Conservation (phyloP, 2,329 filamentous ascomycete species). For the Blastomyces parvus region DNA sequence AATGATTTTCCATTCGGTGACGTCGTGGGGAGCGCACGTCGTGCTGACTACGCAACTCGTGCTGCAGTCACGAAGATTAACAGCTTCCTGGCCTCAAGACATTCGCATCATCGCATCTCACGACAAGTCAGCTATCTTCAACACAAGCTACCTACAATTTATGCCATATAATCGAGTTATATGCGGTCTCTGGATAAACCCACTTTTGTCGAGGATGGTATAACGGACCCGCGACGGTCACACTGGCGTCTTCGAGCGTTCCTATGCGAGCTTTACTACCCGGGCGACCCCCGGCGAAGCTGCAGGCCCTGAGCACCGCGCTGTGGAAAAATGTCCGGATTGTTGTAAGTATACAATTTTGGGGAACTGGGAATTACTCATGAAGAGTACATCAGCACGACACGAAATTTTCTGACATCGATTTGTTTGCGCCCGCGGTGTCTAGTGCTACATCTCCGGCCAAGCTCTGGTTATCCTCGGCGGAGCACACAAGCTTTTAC, state of each 20-base stretch:
- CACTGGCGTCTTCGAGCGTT: constrained; percentile 24
- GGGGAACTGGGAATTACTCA: background rate
- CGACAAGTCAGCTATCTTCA: background rate
- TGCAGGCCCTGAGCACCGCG: constrained; percentile 66
- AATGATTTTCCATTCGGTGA: background rate
- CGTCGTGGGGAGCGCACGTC: background rate
- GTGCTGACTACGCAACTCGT: background rate
- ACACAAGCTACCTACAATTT: background rate
- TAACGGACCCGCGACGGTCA: constrained; percentile 10
- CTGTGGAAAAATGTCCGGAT: constrained; percentile 64
- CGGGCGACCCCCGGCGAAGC: constrained; percentile 65
- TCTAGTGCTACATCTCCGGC: constrained; percentile 77
- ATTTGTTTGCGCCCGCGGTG: constrained; percentile 3
- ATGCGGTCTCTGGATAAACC: background rate
- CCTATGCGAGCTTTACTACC: constrained; percentile 72
- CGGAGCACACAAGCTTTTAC: constrained; percentile 63
- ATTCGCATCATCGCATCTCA: background rate
- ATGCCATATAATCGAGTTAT: background rate
- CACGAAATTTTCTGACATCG: constrained; percentile 6
- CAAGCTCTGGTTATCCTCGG: constrained; percentile 76
- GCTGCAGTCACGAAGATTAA: background rate
- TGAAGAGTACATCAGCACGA: background rate
- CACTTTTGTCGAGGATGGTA: constrained; percentile 12
- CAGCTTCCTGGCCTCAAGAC: background rate
- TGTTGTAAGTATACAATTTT: constrained; percentile 47